Evolutionary conservation across 2,329 filamentous ascomycete genomes (phyloP), one percentile per base, ranked within the genome.

Genomic region (Aspergillus sp.): DNA sequence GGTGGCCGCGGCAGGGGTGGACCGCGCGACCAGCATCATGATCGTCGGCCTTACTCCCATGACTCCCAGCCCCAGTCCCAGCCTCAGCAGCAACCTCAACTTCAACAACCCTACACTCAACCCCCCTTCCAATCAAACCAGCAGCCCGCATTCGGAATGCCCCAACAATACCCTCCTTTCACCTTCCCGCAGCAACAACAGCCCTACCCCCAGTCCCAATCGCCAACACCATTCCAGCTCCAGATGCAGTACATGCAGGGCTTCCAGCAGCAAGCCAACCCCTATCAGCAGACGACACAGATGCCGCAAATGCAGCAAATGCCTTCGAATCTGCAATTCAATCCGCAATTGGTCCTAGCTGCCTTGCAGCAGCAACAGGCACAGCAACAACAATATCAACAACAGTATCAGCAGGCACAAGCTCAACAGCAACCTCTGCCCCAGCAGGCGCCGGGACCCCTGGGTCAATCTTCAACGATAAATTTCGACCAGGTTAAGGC

Each of bases 341-440:
- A 82, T 53, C 81, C 81, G 3, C 25, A 30, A 30, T 74, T 77
- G 1, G 77, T 84, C 59, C 72, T 83, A 49, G 74, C 76, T 53
- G 61, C 62, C 17, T 46, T 71, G 37, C 74, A 75, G 48, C 67
- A 72, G 38, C 69, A 71, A 46, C 67, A 69, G 44, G 70, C 71
- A 50, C 67, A 65, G 23, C 61, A 64, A 35, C 61, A 60, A 22
- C 55, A 59, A 17, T 52, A 59, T 15, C 56, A 59, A 45, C 54
- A 63, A 17, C 53, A 57, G 17, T 60, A 60, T 48, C 62, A 62
- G 48, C 45, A 53, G 2, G 9, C 25, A 12, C 25, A 30, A n/a
- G 51, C 58, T 22, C 56, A 59, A 43, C 54, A 63, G 10, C 53
- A 57, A 15, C 60, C 59, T 46, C 53, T 57, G 25, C 58, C 61